Evolutionary conservation across 1,284 basidiomycete genomes (phyloP).

Genomic region (Tetrapyrgos nigripes): DNA sequence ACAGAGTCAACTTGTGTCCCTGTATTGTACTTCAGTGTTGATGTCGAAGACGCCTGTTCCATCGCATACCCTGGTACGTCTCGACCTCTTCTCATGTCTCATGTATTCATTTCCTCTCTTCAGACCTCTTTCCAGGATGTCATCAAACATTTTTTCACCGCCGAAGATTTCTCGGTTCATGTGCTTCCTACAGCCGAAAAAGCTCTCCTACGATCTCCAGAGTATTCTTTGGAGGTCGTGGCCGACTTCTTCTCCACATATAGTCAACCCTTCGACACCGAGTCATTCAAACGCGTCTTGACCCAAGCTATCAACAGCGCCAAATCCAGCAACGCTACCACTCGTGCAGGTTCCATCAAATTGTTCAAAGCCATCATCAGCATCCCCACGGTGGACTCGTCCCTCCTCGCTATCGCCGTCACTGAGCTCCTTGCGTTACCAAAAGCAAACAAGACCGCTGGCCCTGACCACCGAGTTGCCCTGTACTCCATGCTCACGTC

Average conservation of each 20-base stretch:
- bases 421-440: conserved; percentile 76
- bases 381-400: conserved; percentile 20
- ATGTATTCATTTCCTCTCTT: conserved; percentile 6
- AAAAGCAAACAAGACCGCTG: conserved; percentile 83
- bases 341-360: conserved; percentile 62
- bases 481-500: conserved; percentile 79
- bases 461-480: conserved; percentile 84
- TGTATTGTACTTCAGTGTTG: conserved; percentile 59
- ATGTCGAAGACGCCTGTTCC: conserved; percentile 63
- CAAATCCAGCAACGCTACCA: conserved; percentile 78
- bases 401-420: conserved; percentile 52
- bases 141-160: conserved; percentile 55
- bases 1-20: conserved; percentile 57
- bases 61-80: conserved; percentile 54
- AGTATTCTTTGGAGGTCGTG: conserved; percentile 66
- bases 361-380: conserved; percentile 67
- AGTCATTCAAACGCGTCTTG: conserved; percentile 69
- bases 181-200: conserved; percentile 78
- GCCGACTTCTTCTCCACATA: conserved; percentile 65
- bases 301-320: conserved; percentile 71
- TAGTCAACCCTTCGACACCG: conserved; percentile 55
- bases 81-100: background rate
- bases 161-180: conserved; percentile 54
- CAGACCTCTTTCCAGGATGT: conserved; percentile 67
- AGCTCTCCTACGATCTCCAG: conserved; percentile 75